A percentile compares a stretch with the other conserved stretches of the same genome.
phyloP scores from a whole-genome alignment of 257 asterid genomes.

The Hygrophila difformis region DNA sequence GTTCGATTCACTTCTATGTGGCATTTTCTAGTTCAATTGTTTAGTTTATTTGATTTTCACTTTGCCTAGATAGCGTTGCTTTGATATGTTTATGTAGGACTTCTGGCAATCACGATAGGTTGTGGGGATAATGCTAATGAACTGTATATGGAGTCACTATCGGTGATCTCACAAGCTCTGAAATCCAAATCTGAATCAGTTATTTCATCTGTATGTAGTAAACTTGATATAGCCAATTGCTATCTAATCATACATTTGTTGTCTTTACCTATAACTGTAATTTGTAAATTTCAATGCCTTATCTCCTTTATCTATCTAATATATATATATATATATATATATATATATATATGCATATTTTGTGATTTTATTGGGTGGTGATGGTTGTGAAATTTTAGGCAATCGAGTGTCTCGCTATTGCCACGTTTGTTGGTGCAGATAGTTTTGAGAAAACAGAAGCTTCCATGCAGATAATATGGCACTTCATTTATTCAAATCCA shows the following conservation, averaged over 20 bases:
- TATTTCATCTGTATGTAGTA: conserved; percentile 23
- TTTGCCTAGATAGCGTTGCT: conserved; percentile 4
- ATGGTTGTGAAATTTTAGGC: conserved; percentile 19
- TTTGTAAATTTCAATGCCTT: no score
- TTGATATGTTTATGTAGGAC: conserved; percentile 15
- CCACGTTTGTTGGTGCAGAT: conserved; percentile 26
- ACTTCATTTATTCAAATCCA: conserved; percentile 12
- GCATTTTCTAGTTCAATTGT: neutral
- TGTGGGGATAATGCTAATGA: conserved; percentile 27
- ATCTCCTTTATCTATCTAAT: no score
- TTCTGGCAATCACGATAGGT: conserved; percentile 27
- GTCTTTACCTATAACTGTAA: no score
- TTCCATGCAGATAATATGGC: conserved; percentile 28
- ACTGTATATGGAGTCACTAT: conserved; percentile 23
- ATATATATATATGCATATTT: no score
- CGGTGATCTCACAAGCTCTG: conserved; percentile 20
- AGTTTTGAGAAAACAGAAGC: conserved; percentile 23
- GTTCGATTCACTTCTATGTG: no score
- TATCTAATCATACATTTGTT: no score
- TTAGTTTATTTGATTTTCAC: neutral
- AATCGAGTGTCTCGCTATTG: conserved; percentile 23
- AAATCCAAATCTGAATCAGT: conserved; percentile 14
- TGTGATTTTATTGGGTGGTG: neutral
- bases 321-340: no score
- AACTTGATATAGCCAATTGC: no score